A percentile compares a stretch with the other conserved stretches of the same genome.
These are phyloP conservation scores for Trametes polyzona DNA, from an alignment of 1,284 basidiomycete species.

Conservation along the genomic window DNA sequence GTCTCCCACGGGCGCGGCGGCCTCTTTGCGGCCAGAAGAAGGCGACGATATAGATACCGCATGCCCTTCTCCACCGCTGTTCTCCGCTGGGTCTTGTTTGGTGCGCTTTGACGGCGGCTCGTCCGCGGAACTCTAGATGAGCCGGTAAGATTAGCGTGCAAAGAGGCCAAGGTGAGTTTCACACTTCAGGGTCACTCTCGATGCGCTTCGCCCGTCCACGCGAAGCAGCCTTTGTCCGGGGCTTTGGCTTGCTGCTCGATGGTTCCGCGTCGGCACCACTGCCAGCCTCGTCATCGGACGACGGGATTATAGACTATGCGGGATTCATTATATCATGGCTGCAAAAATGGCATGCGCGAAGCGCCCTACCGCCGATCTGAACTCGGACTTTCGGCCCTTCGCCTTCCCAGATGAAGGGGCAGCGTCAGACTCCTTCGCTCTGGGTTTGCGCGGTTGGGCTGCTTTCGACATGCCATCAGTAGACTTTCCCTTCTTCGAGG, in stretches of 20 bases:
- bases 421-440: neutral
- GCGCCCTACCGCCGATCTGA: conserved; percentile 31
- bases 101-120: conserved; percentile 1
- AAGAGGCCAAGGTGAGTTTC: neutral
- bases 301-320: conserved; percentile 30
- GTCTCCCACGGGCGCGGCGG: neutral
- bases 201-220: conserved; percentile 11
- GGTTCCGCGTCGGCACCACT: neutral
- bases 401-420: conserved; percentile 6
- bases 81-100: neutral
- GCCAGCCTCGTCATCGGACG: conserved; percentile 22
- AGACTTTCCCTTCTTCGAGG: neutral
- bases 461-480: conserved; percentile 10
- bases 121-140: conserved; percentile 11
- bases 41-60: too few relatives aligned
- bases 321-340: neutral
- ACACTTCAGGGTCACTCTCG: conserved; percentile 14
- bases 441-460: conserved; percentile 14
- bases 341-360: neutral
- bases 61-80: neutral
- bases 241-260: conserved; percentile 5
- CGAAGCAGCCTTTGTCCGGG: neutral
- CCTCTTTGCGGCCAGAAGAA: neutral
- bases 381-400: conserved; percentile 16
- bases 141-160: neutral